Base-by-base conservation (phyloP, 2,329 filamentous ascomycete genomes). In the Rhynchosporium secalis region DNA sequence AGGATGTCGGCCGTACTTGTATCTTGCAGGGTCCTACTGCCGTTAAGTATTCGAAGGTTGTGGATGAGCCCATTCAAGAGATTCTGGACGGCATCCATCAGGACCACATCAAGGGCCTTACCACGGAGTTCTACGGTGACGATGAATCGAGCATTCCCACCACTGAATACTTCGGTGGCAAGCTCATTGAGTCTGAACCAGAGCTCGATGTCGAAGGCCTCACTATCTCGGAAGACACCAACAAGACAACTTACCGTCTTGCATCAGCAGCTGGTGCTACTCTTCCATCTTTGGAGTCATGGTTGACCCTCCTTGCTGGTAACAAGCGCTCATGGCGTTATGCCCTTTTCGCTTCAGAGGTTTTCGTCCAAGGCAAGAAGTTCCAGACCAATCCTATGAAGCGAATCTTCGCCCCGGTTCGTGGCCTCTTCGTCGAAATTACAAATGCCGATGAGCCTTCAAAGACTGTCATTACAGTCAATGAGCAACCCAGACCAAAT, bases 351-450 rank as follows among this genome's bases (percentile, higher is more conserved):
- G 91, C 92, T 63, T 90, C 93, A 0, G 94, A 99, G 69, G 90
- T 97, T 33, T 88, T 97, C 68, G 91, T 97, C 4, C 95, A 99
- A 77, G 95, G 93, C 15, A 90, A 96, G 76, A 92, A 96, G 74
- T 98, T 96, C 80, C 92, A 98, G 80, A 96, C 92, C 62, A 99
- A 99, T 78, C 96, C 95, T 0, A 90, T 97, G 79, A 90, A 88
- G 75, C 88, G 94, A 61, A 92, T 99, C 63, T 94, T 98, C 68
- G 88, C 91, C 10, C 95, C 95, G 13, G 85, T 87, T 13, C 87
- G 88, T 40, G 95, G 95, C 52, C 86, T 98, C 76, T 89, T 92
- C 63, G 91, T 99, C 40, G 95, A 99, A 78, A 90, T 99, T 65
- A 76, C 83, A 28, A 79, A 94, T 73, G 92, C 94, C 28, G 88